phyloP scores from a whole-genome alignment of 179 eudicot genomes.

The Heliamphora pulchella region DNA sequence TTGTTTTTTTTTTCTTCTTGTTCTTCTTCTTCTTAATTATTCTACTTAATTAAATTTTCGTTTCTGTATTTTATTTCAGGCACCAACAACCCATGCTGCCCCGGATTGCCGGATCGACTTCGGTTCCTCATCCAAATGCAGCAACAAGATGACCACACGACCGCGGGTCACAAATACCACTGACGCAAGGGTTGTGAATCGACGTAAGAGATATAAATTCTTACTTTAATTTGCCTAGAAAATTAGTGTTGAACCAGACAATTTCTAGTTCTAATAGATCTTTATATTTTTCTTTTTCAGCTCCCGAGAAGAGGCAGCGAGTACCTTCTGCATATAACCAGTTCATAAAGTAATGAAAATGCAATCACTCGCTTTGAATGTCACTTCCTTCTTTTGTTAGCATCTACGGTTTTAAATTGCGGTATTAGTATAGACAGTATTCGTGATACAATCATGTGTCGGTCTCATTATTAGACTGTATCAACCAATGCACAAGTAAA shows the following conservation, averaged over 20 bases:
- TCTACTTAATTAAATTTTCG: too few species aligned
- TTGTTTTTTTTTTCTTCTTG: too few species aligned
- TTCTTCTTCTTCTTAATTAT: too few species aligned
- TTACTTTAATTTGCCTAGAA: too few species aligned
- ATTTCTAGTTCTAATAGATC: background rate
- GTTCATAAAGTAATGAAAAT: conserved; percentile 68
- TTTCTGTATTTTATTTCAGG: conserved; percentile 24
- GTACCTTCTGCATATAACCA: conserved; percentile 98
- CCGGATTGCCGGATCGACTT: conserved; percentile 45
- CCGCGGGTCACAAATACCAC: conserved; percentile 28
- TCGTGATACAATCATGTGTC: too few species aligned
- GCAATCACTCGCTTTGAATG: too few species aligned
- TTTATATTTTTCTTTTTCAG: conserved; percentile 29
- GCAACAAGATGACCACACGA: conserved; percentile 9
- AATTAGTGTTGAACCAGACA: too few species aligned
- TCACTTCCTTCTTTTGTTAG: too few species aligned
- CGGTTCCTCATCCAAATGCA: conserved; percentile 48
- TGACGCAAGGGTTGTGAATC: conserved; percentile 50
- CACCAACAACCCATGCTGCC: conserved; percentile 29
- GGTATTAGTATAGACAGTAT: too few species aligned
- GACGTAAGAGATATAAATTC: conserved; percentile 41
- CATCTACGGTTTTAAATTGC: too few species aligned
- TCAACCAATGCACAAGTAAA: too few species aligned
- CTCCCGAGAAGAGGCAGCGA: conserved; percentile 98
- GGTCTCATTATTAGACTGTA: too few species aligned